Percentiles rank a stretch among this genome's conserved stretches.
Evolutionary conservation across 108 stramenopile species (phyloP).

Genomic region (Pseudonitzschia pungens): DNA sequence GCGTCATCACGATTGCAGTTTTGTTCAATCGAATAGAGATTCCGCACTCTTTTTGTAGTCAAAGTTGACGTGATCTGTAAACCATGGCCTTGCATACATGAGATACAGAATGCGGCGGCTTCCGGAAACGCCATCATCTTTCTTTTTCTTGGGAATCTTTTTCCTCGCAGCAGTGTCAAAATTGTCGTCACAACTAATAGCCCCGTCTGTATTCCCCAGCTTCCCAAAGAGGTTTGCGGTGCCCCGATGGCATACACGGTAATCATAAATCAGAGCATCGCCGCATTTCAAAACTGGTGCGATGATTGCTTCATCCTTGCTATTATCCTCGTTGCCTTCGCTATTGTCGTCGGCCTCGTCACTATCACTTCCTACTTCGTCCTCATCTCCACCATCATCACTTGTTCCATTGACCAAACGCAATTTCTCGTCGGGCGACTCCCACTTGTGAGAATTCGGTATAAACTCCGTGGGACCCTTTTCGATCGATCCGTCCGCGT

Average conservation of each 20-base stretch:
- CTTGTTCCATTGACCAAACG: background rate
- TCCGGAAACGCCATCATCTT: background rate
- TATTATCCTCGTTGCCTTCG: background rate
- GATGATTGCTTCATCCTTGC: constrained; percentile 20
- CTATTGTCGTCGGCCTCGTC: constrained; percentile 5
- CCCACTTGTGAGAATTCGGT: constrained; percentile 30
- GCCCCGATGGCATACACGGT: constrained; percentile 59
- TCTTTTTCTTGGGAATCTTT: constrained; percentile 10
- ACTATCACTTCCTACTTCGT: background rate
- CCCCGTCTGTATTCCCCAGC: background rate
- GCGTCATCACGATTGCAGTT: background rate
- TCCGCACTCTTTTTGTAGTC: constrained; percentile 17
- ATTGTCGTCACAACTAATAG: background rate
- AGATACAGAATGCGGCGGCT: constrained; percentile 41
- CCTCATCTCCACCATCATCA: background rate
- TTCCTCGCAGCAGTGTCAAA: background rate
- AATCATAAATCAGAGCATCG: constrained; percentile 59
- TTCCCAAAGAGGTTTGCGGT: constrained; percentile 33
- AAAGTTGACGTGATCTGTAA: constrained; percentile 57
- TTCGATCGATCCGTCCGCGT: constrained; percentile 32
- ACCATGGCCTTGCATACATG: constrained; percentile 65
- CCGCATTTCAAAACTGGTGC: constrained; percentile 38
- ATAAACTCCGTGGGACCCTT: constrained; percentile 57
- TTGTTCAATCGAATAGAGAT: constrained; percentile 5
- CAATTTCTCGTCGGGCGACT: background rate